Conservation (phyloP, 1,284 basidiomycete species). For the Rhodotorula mucilaginosa region DNA sequence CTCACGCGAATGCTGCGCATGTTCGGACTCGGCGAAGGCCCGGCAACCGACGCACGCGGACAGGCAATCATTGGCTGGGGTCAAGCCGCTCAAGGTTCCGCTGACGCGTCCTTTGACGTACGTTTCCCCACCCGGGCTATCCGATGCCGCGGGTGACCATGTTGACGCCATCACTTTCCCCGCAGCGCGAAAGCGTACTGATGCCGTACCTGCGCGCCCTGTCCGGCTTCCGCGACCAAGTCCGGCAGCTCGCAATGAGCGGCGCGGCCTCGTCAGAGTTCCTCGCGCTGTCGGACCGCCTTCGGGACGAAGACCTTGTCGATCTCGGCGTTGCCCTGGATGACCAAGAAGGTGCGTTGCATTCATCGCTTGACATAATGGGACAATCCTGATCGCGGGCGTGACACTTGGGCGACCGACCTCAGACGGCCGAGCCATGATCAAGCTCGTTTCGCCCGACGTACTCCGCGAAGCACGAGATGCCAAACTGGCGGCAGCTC, state of each 20-base stretch:
- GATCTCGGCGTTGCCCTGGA: conserved; percentile 93
- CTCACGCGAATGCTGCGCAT: conserved; percentile 85
- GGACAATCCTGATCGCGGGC: background rate
- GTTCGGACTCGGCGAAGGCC: conserved; percentile 88
- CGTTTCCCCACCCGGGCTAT: conserved; percentile 50
- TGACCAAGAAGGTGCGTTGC: conserved; percentile 78
- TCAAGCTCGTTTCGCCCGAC: conserved; percentile 84
- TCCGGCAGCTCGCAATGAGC: conserved; percentile 79
- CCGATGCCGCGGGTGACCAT: background rate
- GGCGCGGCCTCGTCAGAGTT: conserved; percentile 66
- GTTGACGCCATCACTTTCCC: background rate
- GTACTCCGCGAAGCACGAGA: conserved; percentile 80
- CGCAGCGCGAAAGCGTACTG: conserved; percentile 64
- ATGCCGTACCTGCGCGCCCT: conserved; percentile 86
- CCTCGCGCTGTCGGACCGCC: conserved; percentile 76
- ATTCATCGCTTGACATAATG: background rate
- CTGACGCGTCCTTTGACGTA: conserved; percentile 56
- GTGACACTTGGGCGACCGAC: background rate
- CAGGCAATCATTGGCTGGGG: conserved; percentile 55
- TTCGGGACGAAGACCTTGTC: conserved; percentile 86
- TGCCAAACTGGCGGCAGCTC: conserved; percentile 70
- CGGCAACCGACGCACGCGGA: conserved; percentile 31
- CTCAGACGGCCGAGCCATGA: conserved; percentile 84
- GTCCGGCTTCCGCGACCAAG: conserved; percentile 86
- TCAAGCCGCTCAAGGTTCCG: conserved; percentile 43